Conservation (phyloP, 1,139 yeast genomes). For the Yamadazyma diddensiae region DNA sequence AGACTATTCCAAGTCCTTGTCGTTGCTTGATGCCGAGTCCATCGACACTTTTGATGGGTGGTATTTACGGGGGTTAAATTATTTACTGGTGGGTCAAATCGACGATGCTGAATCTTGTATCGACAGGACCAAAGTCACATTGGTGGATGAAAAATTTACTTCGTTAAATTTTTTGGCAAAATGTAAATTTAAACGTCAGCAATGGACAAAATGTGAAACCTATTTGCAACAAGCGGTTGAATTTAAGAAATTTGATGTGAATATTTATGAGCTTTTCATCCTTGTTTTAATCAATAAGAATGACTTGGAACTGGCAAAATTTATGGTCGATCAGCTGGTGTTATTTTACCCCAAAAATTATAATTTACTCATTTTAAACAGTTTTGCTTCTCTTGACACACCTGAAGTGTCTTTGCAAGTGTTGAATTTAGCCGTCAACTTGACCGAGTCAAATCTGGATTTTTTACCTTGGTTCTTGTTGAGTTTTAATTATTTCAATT, state of each 20-base stretch:
- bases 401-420: constrained; percentile 4
- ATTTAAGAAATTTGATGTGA: constrained; percentile 2
- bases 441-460: constrained; percentile 23
- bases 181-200: constrained; percentile 1
- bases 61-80: constrained; percentile 1
- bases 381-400: background rate
- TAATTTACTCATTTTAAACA: constrained; percentile 4
- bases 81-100: constrained; percentile 1
- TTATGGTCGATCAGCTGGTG: constrained; percentile 3
- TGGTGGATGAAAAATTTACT: background rate
- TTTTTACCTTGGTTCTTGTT: constrained; percentile 59
- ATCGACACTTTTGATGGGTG: background rate
- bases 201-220: constrained; percentile 1
- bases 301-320: constrained; percentile 3
- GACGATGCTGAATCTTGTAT: constrained; percentile 3
- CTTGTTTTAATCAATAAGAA: constrained; percentile 5
- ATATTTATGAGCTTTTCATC: constrained; percentile 6
- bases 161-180: background rate
- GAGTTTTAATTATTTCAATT: constrained; percentile 49
- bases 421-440: constrained; percentile 8
- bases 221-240: constrained; percentile 3
- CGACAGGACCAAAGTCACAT: background rate
- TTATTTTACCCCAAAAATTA: constrained; percentile 7
- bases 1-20: constrained; percentile 5
- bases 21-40: background rate